Evolutionary conservation across 1,139 yeast species (phyloP), one percentile per base, ranked within the genome.

Genomic region (Suhomyces choctaworum): DNA sequence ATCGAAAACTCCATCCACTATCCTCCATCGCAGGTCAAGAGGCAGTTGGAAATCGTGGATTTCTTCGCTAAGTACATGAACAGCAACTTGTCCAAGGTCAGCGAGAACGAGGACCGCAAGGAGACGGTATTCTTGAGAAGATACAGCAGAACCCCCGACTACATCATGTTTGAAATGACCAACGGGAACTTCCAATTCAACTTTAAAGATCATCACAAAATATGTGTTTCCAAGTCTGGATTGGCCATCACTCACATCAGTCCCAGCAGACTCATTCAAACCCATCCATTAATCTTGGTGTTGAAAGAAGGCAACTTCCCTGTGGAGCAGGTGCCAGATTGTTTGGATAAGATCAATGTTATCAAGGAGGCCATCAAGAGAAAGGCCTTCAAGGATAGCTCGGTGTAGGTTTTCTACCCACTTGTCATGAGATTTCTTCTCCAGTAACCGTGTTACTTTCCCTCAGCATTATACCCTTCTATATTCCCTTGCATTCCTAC

Each of bases 121-220:
- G 85, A 80, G 50, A 80, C 79, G 49, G 80, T 82, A 9, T 86
- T 84, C 55, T 72, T 89, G 50, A 80, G 94, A 65, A 76, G 95
- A 54, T 87, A 84, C 58, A 78, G 89, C 33, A 77, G 96, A 59
- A 80, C 83, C 39, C 74, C 81, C 36, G 82, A 80, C 42, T 87
- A 77, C 58, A 88, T 89, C 39, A 85, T 90, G 95, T 92, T 94
- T 66, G 95, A 88, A 60, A 67, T 92, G 69, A 87, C 95, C 54
- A 88, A 89, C 56, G 97, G 96, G 14, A 82, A 88, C 31, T 80
- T 85, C 62, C 98, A 92, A 61, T 89, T 89, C 65, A 92, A 92
- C 62, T 92, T 92, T 63, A 85, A 85, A 55, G 98, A 92, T 63
- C 98, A 92, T 56, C 90, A 85, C 62, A 92, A 92, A 63, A 66